phyloP scores from a whole-genome alignment of 2,329 filamentous ascomycete genomes.

The Gremmenia infestans region DNA sequence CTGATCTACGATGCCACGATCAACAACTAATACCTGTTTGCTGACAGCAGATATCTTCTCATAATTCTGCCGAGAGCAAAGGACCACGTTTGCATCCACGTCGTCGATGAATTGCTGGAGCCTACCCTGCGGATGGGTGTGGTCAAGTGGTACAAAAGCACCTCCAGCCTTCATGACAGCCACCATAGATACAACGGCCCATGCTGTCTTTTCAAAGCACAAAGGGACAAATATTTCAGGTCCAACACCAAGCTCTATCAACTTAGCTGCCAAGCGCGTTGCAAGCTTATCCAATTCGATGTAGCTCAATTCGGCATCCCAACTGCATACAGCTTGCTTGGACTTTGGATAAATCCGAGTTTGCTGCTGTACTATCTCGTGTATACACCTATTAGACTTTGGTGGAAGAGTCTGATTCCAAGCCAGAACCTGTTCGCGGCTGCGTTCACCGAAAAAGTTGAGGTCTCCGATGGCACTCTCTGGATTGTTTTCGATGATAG shows the following conservation, averaged over 20 bases:
- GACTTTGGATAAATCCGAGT: slow-evolving; percentile 3
- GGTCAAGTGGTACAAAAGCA: slow-evolving; percentile 29
- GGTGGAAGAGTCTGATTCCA: slow-evolving; percentile 16
- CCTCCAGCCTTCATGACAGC: slow-evolving; percentile 24
- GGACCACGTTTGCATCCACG: slow-evolving; percentile 2
- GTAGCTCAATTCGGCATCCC: slow-evolving; percentile 24
- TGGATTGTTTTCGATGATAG: not conserved
- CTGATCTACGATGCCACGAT: not conserved
- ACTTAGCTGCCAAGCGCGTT: slow-evolving; percentile 9
- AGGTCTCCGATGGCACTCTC: slow-evolving; percentile 3
- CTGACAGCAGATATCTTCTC: not conserved
- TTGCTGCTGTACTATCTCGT: slow-evolving; percentile 16
- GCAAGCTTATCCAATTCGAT: slow-evolving; percentile 19
- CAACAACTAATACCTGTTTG: not conserved
- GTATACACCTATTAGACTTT: slow-evolving; percentile 13
- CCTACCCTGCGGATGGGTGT: slow-evolving; percentile 24
- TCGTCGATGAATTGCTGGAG: slow-evolving; percentile 10
- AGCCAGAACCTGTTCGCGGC: slow-evolving; percentile 4
- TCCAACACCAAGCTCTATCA: slow-evolving; percentile 16
- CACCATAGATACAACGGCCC: slow-evolving; percentile 25
- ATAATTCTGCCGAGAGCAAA: slow-evolving; percentile 6
- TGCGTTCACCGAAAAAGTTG: slow-evolving; percentile 1
- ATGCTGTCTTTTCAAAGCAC: slow-evolving; percentile 27
- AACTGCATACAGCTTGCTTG: slow-evolving; percentile 19
- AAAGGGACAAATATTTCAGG: slow-evolving; percentile 18